Conservation (phyloP, 1,139 yeast species). For the Waltiozyma sp. region DNA sequence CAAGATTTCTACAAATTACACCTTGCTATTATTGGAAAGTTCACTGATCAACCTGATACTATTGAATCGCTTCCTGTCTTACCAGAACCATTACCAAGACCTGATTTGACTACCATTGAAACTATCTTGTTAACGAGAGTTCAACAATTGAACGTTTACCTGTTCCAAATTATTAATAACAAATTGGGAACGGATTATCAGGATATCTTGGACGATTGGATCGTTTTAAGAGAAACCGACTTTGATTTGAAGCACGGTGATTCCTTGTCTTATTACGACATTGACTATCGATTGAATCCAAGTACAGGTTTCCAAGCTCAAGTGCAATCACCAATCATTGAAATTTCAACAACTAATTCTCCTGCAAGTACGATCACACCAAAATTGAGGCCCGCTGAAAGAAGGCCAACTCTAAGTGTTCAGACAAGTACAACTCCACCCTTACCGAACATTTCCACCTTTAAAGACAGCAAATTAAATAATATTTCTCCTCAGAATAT, state of each 20-base stretch:
- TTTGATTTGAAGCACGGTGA: constrained; percentile 10
- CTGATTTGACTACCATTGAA: constrained; percentile 18
- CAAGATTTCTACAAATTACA: constrained; percentile 53
- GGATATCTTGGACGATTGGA: constrained; percentile 16
- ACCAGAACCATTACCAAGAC: constrained; percentile 25
- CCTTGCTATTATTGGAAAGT: constrained; percentile 33
- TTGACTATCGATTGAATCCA: constrained; percentile 15
- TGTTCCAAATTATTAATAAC: constrained; percentile 18
- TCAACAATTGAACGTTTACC: constrained; percentile 20
- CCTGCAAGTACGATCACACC: neutral
- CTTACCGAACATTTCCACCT: constrained; percentile 5
- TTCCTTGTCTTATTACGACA: constrained; percentile 8
- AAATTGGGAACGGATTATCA: constrained; percentile 12
- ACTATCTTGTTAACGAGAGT: constrained; percentile 20
- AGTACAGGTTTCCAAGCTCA: neutral
- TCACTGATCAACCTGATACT: constrained; percentile 5
- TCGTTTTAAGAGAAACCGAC: constrained; percentile 18
- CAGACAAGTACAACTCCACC: constrained; percentile 18
- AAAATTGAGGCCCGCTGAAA: neutral
- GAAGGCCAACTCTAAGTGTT: constrained; percentile 10
- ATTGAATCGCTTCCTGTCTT: constrained; percentile 16
- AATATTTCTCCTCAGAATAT: constrained; percentile 1
- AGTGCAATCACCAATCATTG: neutral
- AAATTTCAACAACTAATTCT: neutral
- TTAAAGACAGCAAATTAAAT: constrained; percentile 2